A percentile compares a stretch with the other conserved stretches of the same genome.
Conservation (phyloP, 352 stramenopile genomes). For the Peronospora destructor region DNA sequence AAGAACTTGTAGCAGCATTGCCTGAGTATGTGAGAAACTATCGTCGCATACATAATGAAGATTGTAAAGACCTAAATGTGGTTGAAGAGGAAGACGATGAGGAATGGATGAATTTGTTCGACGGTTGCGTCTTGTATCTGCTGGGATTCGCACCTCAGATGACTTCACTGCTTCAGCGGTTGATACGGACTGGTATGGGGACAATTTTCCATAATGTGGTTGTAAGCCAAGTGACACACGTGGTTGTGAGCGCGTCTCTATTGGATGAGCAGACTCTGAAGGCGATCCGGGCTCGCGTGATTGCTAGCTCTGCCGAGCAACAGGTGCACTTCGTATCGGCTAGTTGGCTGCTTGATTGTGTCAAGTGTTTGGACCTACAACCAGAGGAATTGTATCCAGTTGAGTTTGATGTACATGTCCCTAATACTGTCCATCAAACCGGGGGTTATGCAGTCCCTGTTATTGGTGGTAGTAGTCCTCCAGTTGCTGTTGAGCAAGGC, state of each 20-base stretch:
- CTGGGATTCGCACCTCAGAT: conserved; percentile 45
- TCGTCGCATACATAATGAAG: conserved; percentile 1
- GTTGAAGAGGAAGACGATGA: conserved; percentile 9
- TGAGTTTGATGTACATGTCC: conserved; percentile 37
- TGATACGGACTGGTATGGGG: conserved; percentile 64
- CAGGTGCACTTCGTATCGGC: conserved; percentile 50
- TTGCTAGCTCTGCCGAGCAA: conserved; percentile 20
- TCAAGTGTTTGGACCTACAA: conserved; percentile 44
- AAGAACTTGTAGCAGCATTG: conserved; percentile 27
- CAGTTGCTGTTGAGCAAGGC: conserved; percentile 1
- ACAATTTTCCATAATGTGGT: conserved; percentile 61
- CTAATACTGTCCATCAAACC: not conserved
- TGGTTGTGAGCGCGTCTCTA: conserved; percentile 54
- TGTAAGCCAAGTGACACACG: conserved; percentile 51
- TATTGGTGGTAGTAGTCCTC: not conserved
- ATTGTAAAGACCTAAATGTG: not conserved
- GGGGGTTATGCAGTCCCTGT: not conserved
- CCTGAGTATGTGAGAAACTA: conserved; percentile 30
- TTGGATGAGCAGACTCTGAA: conserved; percentile 29
- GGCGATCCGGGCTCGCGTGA: conserved; percentile 29
- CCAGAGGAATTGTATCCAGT: conserved; percentile 62
- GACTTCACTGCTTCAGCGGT: conserved; percentile 31
- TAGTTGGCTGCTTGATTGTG: conserved; percentile 57
- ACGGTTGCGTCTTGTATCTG: conserved; percentile 56
- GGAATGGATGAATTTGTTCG: conserved; percentile 53